These are phyloP conservation scores for Chloranthus sessilifolius DNA, from an alignment of 164 flowering plant genomes.

Conservation along the genomic window DNA sequence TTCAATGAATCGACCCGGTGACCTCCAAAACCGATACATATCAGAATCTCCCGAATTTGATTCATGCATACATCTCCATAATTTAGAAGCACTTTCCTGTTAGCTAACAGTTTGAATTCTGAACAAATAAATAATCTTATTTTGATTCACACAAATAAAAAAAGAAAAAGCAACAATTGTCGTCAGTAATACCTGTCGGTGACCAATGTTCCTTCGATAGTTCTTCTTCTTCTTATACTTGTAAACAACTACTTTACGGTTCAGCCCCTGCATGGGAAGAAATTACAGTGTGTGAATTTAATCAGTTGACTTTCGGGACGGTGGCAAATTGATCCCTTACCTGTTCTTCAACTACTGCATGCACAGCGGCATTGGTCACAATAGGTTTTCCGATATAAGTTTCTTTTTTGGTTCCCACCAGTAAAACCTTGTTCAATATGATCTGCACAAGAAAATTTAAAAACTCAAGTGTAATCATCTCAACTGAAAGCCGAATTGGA, in stretches of 20 bases:
- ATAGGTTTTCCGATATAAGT: constrained; percentile 83
- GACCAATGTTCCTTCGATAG: constrained; percentile 86
- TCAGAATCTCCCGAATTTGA: no score
- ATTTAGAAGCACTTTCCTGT: no score
- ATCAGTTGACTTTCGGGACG: no score
- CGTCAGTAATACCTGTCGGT: constrained; percentile 60
- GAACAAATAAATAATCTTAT: no score
- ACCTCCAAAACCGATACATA: no score
- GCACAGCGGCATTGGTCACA: constrained; percentile 84
- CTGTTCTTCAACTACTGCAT: constrained; percentile 95
- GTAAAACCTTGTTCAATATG: constrained; percentile 76
- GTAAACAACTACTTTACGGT: constrained; percentile 73
- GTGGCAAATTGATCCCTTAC: constrained; percentile 24
- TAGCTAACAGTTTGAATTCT: no score
- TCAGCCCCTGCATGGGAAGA: constrained; percentile 42
- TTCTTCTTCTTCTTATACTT: constrained; percentile 83
- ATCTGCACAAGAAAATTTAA: constrained; percentile 40
- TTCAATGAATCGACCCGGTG: no score
- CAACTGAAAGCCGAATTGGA: no score
- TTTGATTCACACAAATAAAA: not conserved
- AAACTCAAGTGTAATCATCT: no score
- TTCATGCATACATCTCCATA: no score
- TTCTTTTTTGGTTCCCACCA: constrained; percentile 77
- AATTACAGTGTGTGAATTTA: not conserved
- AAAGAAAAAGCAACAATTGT: not conserved